Evolutionary conservation across 352 stramenopile species (phyloP), one percentile per base, ranked within the genome.

Genomic region (Pythium insidiosum): DNA sequence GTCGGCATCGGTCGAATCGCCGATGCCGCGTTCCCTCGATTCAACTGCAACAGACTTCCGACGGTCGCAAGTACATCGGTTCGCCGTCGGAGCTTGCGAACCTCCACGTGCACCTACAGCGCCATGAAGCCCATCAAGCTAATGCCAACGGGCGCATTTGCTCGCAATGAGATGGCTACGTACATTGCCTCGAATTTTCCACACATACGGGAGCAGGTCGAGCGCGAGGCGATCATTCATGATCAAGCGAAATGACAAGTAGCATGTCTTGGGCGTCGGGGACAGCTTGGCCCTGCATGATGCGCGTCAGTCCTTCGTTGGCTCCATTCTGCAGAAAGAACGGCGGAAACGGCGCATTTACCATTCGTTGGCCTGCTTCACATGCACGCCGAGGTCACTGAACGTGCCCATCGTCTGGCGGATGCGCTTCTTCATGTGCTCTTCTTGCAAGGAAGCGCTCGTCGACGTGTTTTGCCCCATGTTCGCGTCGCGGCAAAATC

Each of bases 281-380:
- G 71, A 89, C 41, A 84, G 56, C 38, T 63, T 63, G 2, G 76
- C 76, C 76, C 76, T 43, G 37, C 11, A 19, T 16, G 6, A 31
- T 6, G 10, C 20, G n/a, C n/a, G n/a, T n/a, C n/a, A n/a, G n/a
- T n/a, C n/a, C n/a, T n/a, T n/a, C n/a, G n/a, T n/a, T n/a, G n/a
- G n/a, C n/a, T n/a, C n/a, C n/a, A n/a, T n/a, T n/a, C n/a, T n/a
- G n/a, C n/a, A n/a, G n/a, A n/a, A n/a, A n/a, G n/a, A n/a, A n/a
- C n/a, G n/a, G n/a, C n/a, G n/a, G n/a, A n/a, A n/a, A n/a, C n/a
- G n/a, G n/a, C 13, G 13, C 12, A 44, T 53, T 38, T 66, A 89
- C 76, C 76, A 89, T 56, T 86, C 73, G 61, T 89, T 89, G 23
- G 71, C 76, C 38, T 84, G 74, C 47, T 78, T 62, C 38, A 89